phyloP scores from a whole-genome alignment of 1,139 yeast species.

The Pichia sp. region DNA sequence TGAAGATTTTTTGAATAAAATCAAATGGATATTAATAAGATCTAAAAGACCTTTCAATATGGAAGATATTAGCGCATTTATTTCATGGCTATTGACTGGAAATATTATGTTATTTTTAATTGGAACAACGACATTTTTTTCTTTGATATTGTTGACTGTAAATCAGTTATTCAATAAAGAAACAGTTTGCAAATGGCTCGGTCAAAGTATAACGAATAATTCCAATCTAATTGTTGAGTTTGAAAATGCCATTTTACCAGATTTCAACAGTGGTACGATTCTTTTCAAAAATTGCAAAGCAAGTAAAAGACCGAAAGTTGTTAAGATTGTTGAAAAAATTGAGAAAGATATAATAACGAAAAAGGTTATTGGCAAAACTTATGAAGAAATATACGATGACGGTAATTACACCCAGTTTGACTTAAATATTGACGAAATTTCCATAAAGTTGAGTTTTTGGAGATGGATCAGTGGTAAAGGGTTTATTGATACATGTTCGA shows the following conservation, averaged over 20 bases:
- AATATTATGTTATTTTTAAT: constrained; percentile 69
- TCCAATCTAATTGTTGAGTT: constrained; percentile 83
- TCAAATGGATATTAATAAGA: constrained; percentile 62
- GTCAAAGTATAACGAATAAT: constrained; percentile 76
- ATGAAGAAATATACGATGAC: constrained; percentile 43
- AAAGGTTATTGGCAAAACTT: constrained; percentile 6
- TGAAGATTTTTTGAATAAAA: constrained; percentile 45
- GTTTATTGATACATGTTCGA: constrained; percentile 69
- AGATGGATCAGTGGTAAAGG: constrained; percentile 93
- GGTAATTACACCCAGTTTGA: constrained; percentile 97
- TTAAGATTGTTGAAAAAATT: constrained; percentile 53
- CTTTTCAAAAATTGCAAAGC: constrained; percentile 80
- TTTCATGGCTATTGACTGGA: constrained; percentile 87
- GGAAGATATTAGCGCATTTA: constrained; percentile 82
- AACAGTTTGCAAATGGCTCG: constrained; percentile 70
- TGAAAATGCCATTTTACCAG: constrained; percentile 92
- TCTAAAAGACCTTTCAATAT: constrained; percentile 66
- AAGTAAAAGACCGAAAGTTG: constrained; percentile 65
- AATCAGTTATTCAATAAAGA: constrained; percentile 91
- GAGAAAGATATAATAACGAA: constrained; percentile 8
- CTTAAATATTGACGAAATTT: constrained; percentile 77
- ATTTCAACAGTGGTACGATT: constrained; percentile 86
- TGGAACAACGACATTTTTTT: constrained; percentile 86
- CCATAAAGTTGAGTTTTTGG: constrained; percentile 67
- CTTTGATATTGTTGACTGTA: constrained; percentile 65